These are phyloP conservation scores for Helichrysum umbraculigerum DNA, from an alignment of 129 eudicot genomes.

Conservation along the genomic window DNA sequence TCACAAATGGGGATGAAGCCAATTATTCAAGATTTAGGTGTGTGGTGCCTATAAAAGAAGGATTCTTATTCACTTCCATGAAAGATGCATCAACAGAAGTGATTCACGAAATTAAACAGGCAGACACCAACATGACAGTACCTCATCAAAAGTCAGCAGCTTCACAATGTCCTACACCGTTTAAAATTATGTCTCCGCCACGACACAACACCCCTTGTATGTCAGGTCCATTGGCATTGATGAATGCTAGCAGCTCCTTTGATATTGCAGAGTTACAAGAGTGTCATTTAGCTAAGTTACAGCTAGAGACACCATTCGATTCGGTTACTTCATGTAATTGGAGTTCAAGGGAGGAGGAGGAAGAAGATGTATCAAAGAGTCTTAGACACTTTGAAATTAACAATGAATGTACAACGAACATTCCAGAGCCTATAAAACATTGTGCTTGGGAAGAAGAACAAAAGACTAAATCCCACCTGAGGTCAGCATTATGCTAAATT, in stretches of 20 bases:
- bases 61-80: slow-evolving; percentile 48
- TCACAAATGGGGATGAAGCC: slow-evolving; percentile 52
- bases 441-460: slow-evolving; percentile 80
- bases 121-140: slow-evolving; percentile 75
- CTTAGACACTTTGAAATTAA: slow-evolving; percentile 71
- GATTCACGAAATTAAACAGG: slow-evolving; percentile 44
- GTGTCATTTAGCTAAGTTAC: slow-evolving; percentile 73
- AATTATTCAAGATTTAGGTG: slow-evolving; percentile 29
- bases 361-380: slow-evolving; percentile 86
- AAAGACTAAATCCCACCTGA: slow-evolving; percentile 52
- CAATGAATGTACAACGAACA: slow-evolving; percentile 47
- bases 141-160: slow-evolving; percentile 67
- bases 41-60: slow-evolving; percentile 62
- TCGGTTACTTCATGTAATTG: slow-evolving; percentile 46
- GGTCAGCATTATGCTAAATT: slow-evolving; percentile 30
- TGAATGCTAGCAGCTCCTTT: slow-evolving; percentile 29
- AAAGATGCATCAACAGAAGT: slow-evolving; percentile 36
- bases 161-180: slow-evolving; percentile 73
- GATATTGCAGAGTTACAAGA: slow-evolving; percentile 64
- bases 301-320: slow-evolving; percentile 41
- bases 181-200: slow-evolving; percentile 62
- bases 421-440: slow-evolving; percentile 47
- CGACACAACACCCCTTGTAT: slow-evolving; percentile 77
- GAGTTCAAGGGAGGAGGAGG: slow-evolving; percentile 92
- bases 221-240: slow-evolving; percentile 53